phyloP scores from a whole-genome alignment of 2,329 filamentous ascomycete genomes.

The Leptographium wingfieldii region DNA sequence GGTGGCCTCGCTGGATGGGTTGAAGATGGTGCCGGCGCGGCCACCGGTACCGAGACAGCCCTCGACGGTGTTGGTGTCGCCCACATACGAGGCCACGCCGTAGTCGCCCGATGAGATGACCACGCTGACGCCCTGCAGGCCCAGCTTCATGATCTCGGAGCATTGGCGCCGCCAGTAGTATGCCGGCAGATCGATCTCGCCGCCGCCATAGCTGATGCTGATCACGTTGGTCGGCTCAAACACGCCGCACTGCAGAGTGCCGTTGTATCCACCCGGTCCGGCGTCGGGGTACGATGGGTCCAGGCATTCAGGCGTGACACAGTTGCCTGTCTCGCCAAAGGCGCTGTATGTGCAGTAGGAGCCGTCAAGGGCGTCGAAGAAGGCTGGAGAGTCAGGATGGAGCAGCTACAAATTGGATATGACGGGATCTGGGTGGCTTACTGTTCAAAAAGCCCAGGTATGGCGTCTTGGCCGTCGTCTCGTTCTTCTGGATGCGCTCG shows the following conservation, averaged over 20 bases:
- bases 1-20: slow-evolving; percentile 12
- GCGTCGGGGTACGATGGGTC: slow-evolving; percentile 38
- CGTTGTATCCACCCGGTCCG: slow-evolving; percentile 32
- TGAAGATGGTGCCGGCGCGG: slow-evolving; percentile 12
- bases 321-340: slow-evolving; percentile 33
- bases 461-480: slow-evolving; percentile 5
- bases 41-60: slow-evolving; percentile 12
- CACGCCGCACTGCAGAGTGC: slow-evolving; percentile 22
- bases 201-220: slow-evolving; percentile 42
- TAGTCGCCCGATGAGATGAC: slow-evolving; percentile 35
- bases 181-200: slow-evolving; percentile 38
- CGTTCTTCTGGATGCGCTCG: slow-evolving; percentile 19
- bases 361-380: slow-evolving; percentile 36
- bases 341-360: slow-evolving; percentile 36
- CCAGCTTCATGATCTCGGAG: slow-evolving; percentile 39
- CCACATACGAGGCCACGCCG: slow-evolving; percentile 26
- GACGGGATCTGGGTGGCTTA: not conserved
- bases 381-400: slow-evolving; percentile 14
- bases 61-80: slow-evolving; percentile 16
- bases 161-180: slow-evolving; percentile 41
- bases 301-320: slow-evolving; percentile 20
- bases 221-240: slow-evolving; percentile 42
- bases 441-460: slow-evolving; percentile 16
- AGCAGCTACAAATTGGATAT: not conserved
- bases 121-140: slow-evolving; percentile 33